A percentile compares a stretch with the other conserved stretches of the same genome.
phyloP scores from a whole-genome alignment of 1,139 yeast genomes.

The Pichia sp. region DNA sequence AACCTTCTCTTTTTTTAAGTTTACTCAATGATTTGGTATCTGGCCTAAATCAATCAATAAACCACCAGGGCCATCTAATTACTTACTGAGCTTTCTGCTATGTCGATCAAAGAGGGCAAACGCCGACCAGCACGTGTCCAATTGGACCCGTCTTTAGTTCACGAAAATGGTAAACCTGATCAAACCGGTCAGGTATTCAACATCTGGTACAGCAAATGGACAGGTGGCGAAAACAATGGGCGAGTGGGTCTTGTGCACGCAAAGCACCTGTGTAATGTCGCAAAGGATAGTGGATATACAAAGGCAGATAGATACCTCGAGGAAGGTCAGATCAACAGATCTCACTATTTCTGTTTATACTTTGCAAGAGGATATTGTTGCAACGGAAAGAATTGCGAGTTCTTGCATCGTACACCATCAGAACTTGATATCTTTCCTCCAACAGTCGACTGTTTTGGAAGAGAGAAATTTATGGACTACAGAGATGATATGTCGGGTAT shows the following conservation, averaged over 20 bases:
- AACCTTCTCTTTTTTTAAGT: too few relatives aligned
- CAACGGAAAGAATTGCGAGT: slow-evolving; percentile 68
- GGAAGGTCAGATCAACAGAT: slow-evolving; percentile 29
- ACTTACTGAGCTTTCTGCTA: too few relatives aligned
- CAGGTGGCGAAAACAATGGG: slow-evolving; percentile 54
- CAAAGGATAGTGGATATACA: slow-evolving; percentile 69
- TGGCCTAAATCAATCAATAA: too few relatives aligned
- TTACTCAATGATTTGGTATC: too few relatives aligned
- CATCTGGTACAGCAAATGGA: slow-evolving; percentile 86
- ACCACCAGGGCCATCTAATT: too few relatives aligned
- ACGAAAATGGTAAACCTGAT: slow-evolving; percentile 61
- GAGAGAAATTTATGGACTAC: slow-evolving; percentile 77
- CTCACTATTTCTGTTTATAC: slow-evolving; percentile 59
- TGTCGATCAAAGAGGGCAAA: slow-evolving; percentile 12
- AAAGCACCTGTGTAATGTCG: slow-evolving; percentile 50
- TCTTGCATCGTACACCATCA: slow-evolving; percentile 69
- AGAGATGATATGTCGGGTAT: slow-evolving; percentile 94
- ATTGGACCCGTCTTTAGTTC: slow-evolving; percentile 56
- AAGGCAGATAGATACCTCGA: slow-evolving; percentile 42
- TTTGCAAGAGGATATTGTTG: slow-evolving; percentile 88
- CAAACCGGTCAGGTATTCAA: slow-evolving; percentile 80
- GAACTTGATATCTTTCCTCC: slow-evolving; percentile 36
- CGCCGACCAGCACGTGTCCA: slow-evolving; percentile 60
- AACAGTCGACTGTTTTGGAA: slow-evolving; percentile 85
- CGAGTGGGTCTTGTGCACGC: slow-evolving; percentile 27